Evolutionary conservation across 192 early-diverging fungal genomes (phyloP).

Genomic region (Piromyces finnis): DNA sequence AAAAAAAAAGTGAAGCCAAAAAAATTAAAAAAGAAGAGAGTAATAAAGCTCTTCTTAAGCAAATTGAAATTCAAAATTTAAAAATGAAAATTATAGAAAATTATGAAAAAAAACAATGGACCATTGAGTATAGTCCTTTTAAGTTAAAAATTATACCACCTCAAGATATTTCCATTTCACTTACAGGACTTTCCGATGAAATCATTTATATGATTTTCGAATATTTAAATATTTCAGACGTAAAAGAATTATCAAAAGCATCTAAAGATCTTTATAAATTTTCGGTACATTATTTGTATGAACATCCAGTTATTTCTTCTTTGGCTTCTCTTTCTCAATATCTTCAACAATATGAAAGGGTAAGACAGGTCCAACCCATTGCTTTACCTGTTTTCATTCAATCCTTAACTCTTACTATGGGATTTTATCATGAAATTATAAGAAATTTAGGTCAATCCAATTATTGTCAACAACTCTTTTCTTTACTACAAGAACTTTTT

Average conservation of each 20-base stretch:
- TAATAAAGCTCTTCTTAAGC: background rate
- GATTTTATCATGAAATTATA: background rate
- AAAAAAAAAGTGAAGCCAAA: background rate
- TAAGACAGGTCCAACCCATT: background rate
- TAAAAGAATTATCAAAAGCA: background rate
- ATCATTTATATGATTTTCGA: background rate
- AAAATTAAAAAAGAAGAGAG: background rate
- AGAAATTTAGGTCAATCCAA: background rate
- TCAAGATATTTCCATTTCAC: background rate
- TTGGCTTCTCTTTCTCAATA: background rate
- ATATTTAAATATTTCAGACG: background rate
- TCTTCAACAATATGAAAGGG: background rate
- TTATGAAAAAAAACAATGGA: background rate
- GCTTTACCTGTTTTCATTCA: background rate
- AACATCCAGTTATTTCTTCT: background rate
- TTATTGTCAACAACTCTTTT: background rate
- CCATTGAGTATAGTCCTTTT: background rate
- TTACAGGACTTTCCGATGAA: background rate
- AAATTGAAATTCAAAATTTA: background rate
- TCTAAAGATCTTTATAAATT: background rate
- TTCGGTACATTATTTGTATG: background rate
- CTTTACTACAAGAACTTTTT: background rate
- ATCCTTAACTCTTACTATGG: background rate
- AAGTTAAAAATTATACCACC: background rate
- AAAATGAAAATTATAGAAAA: background rate